Percentiles rank a stretch among this genome's conserved stretches.
Conservation (phyloP, 2,329 filamentous ascomycete genomes). For the Pseudogymnoascus sp. region DNA sequence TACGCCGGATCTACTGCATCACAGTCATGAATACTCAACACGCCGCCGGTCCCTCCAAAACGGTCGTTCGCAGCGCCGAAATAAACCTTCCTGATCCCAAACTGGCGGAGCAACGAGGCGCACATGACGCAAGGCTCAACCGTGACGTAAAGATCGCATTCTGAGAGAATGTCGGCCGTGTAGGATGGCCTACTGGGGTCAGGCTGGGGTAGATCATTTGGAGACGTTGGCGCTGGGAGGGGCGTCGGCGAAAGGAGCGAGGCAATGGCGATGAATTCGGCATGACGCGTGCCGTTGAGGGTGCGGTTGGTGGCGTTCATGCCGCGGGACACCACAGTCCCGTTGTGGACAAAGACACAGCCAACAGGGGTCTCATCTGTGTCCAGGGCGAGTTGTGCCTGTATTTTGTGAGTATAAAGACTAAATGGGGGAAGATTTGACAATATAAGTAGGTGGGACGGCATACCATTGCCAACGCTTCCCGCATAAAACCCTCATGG, state of each 20-base stretch:
- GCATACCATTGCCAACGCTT: slow-evolving; percentile 76
- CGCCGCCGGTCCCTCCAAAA: slow-evolving; percentile 92
- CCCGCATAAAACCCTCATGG: slow-evolving; percentile 59
- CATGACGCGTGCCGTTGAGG: slow-evolving; percentile 85
- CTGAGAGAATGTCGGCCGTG: slow-evolving; percentile 54
- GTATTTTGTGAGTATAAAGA: not conserved
- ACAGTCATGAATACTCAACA: slow-evolving; percentile 67
- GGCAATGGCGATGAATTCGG: slow-evolving; percentile 83
- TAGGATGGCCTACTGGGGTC: slow-evolving; percentile 43
- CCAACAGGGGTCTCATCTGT: slow-evolving; percentile 94
- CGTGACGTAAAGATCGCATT: slow-evolving; percentile 83
- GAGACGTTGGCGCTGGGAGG: slow-evolving; percentile 39
- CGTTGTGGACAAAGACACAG: slow-evolving; percentile 81
- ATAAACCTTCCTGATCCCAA: slow-evolving; percentile 81
- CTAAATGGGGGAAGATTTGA: slow-evolving; percentile 4
- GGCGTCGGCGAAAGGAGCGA: slow-evolving; percentile 48
- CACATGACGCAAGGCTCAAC: slow-evolving; percentile 99
- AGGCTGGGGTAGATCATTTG: slow-evolving; percentile 20
- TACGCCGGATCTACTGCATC: slow-evolving; percentile 46
- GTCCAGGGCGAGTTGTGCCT: slow-evolving; percentile 78
- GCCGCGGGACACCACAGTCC: slow-evolving; percentile 73
- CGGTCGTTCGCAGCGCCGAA: slow-evolving; percentile 95
- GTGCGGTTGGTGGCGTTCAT: slow-evolving; percentile 97
- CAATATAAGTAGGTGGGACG: not conserved
- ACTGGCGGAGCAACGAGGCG: slow-evolving; percentile 82